Conservation (phyloP, 1,284 basidiomycete genomes). For the Stygiomarasmius scandens region DNA sequence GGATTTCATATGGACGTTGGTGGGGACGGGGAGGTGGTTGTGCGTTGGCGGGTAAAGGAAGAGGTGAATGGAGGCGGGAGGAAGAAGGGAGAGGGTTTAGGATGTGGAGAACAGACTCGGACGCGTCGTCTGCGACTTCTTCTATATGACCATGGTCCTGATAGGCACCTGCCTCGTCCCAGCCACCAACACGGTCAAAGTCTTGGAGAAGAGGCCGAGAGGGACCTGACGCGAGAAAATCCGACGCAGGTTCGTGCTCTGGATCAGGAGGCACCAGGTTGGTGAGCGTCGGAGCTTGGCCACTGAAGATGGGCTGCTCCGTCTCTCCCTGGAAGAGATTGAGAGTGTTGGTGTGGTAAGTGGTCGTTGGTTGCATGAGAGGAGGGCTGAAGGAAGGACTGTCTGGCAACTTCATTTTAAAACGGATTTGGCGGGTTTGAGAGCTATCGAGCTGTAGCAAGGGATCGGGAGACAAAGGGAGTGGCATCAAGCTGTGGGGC, state of each 20-base stretch:
- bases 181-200: conserved; percentile 10
- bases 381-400: neutral
- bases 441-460: neutral
- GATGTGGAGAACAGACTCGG: neutral
- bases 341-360: conserved; percentile 16
- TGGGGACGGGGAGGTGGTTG: conserved; percentile 5
- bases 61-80: neutral
- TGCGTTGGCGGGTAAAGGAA: neutral
- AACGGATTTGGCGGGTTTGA: neutral
- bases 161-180: conserved; percentile 8
- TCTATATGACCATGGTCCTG: conserved; percentile 5
- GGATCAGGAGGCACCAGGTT: conserved; percentile 9
- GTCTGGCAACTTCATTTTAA: neutral
- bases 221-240: neutral
- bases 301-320: conserved; percentile 7
- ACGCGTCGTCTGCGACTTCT: conserved; percentile 3
- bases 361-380: neutral
- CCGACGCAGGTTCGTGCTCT: neutral
- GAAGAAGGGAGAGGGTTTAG: neutral
- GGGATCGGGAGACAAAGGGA: neutral
- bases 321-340: conserved; percentile 9
- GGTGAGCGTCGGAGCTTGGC: conserved; percentile 4
- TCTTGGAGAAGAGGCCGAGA: neutral
- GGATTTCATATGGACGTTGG: neutral
- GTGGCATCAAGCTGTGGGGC: too few species aligned